These are phyloP conservation scores for Epichloe coenophiala DNA, from an alignment of 2,329 filamentous ascomycete species.

Conservation along the genomic window DNA sequence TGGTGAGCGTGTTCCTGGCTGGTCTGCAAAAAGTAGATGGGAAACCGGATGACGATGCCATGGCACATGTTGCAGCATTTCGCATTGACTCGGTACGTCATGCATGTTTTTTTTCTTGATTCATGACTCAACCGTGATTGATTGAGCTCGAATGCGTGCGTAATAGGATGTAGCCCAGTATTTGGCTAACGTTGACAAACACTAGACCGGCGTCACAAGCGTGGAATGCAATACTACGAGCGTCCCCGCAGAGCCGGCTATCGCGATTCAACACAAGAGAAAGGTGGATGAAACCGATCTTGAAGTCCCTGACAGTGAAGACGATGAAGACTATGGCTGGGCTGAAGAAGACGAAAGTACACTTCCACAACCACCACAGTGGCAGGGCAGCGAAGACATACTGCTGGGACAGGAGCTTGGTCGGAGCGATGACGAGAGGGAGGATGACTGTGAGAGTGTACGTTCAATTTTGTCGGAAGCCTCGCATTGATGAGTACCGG, in stretches of 20 bases:
- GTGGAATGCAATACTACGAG: slow-evolving; percentile 24
- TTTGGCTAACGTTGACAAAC: not conserved
- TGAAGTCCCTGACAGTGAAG: slow-evolving; percentile 48
- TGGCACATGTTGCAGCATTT: slow-evolving; percentile 36
- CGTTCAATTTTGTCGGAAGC: slow-evolving; percentile 7
- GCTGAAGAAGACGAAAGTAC: slow-evolving; percentile 50
- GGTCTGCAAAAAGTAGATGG: slow-evolving; percentile 54
- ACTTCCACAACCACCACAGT: slow-evolving; percentile 48
- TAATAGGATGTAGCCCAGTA: not conserved
- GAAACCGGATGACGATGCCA: slow-evolving; percentile 24
- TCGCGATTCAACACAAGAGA: slow-evolving; percentile 40
- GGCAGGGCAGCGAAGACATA: slow-evolving; percentile 54
- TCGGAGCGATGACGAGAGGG: slow-evolving; percentile 22
- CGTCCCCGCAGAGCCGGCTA: slow-evolving; percentile 20
- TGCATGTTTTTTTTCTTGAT: not conserved
- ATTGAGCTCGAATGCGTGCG: not conserved
- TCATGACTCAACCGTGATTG: not conserved
- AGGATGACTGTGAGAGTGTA: slow-evolving; percentile 5
- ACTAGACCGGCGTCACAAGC: slow-evolving; percentile 29
- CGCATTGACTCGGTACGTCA: slow-evolving; percentile 30
- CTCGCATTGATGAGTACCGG: slow-evolving; percentile 1
- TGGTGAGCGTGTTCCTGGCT: slow-evolving; percentile 41
- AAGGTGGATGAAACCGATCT: slow-evolving; percentile 47
- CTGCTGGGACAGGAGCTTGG: slow-evolving; percentile 36
- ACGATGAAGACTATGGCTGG: slow-evolving; percentile 63